Conservation (phyloP, 1,139 yeast genomes). For the Zhuliangozyma parablackwelliae region DNA sequence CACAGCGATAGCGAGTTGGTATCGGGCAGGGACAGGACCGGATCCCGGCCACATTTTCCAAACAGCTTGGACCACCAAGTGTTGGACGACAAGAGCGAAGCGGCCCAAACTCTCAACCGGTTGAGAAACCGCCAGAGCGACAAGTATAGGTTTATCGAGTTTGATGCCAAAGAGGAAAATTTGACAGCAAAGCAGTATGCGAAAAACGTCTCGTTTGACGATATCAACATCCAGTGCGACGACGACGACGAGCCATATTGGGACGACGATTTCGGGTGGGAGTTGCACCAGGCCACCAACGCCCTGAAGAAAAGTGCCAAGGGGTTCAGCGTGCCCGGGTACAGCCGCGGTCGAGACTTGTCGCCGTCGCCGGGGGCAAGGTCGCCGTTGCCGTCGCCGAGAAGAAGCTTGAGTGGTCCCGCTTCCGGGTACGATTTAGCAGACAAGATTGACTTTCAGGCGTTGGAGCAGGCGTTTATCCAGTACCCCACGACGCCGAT, state of each 20-base stretch:
- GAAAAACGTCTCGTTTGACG: conserved; percentile 20
- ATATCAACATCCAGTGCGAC: conserved; percentile 14
- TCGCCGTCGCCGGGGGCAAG: conserved; percentile 2
- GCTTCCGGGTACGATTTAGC: not conserved
- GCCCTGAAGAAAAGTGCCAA: not conserved
- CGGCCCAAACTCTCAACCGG: too few relatives aligned
- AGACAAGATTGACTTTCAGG: conserved; percentile 4
- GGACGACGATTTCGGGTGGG: conserved; percentile 14
- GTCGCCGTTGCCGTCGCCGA: conserved; percentile 8
- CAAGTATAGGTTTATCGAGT: not conserved
- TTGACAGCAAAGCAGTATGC: conserved; percentile 7
- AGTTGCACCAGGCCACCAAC: conserved; percentile 2
- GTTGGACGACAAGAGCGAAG: too few relatives aligned
- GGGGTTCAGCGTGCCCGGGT: not conserved
- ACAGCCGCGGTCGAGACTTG: conserved; percentile 1
- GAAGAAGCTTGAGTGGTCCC: conserved; percentile 3
- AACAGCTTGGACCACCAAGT: too few relatives aligned
- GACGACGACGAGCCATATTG: conserved; percentile 13
- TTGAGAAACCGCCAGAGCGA: conserved; percentile 10
- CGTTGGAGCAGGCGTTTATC: conserved; percentile 4
- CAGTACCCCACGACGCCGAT: conserved; percentile 52
- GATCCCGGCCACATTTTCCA: too few relatives aligned
- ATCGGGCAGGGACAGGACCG: too few relatives aligned
- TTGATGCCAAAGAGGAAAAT: conserved; percentile 6
- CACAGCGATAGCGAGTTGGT: conserved; percentile 4